Evolutionary conservation across 1,284 basidiomycete species (phyloP).

Genomic region (Apiotrichum siamense): DNA sequence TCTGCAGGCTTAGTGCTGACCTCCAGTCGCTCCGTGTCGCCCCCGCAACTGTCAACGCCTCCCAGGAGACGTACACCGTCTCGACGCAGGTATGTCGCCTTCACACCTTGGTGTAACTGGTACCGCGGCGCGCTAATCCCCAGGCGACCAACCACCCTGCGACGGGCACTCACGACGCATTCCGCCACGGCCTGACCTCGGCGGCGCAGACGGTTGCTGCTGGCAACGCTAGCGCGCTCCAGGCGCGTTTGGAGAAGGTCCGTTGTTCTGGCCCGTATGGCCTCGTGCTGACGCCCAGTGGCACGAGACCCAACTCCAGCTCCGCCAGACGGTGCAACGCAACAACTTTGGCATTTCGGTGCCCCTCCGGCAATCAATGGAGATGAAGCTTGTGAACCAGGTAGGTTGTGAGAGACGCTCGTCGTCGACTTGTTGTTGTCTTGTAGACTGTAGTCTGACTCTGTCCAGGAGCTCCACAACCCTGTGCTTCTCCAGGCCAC

Average conservation of each 20-base stretch:
- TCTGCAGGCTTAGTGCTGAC: too few relatives aligned
- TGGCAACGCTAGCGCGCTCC: conserved; percentile 33
- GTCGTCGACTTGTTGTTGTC: neutral
- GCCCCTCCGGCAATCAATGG: conserved; percentile 86
- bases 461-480: conserved; percentile 32
- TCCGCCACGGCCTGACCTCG: conserved; percentile 39
- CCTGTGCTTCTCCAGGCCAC: conserved; percentile 34
- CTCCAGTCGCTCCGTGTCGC: conserved; percentile 41
- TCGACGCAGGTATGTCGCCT: conserved; percentile 32
- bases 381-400: conserved; percentile 75
- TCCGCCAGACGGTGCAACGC: conserved; percentile 77
- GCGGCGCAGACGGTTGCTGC: conserved; percentile 34
- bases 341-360: conserved; percentile 80
- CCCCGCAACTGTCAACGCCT: conserved; percentile 33
- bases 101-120: neutral
- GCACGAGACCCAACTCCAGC: conserved; percentile 83
- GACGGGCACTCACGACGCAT: conserved; percentile 42
- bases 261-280: conserved; percentile 2
- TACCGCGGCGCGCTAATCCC: too few relatives aligned
- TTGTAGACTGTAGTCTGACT: neutral
- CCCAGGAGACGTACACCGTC: conserved; percentile 33
- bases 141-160: conserved; percentile 41
- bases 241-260: conserved; percentile 45
- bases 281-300: conserved; percentile 55
- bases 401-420: conserved; percentile 56